Conservation (phyloP, 2,329 filamentous ascomycete species). For the Scedosporium minutisporum region DNA sequence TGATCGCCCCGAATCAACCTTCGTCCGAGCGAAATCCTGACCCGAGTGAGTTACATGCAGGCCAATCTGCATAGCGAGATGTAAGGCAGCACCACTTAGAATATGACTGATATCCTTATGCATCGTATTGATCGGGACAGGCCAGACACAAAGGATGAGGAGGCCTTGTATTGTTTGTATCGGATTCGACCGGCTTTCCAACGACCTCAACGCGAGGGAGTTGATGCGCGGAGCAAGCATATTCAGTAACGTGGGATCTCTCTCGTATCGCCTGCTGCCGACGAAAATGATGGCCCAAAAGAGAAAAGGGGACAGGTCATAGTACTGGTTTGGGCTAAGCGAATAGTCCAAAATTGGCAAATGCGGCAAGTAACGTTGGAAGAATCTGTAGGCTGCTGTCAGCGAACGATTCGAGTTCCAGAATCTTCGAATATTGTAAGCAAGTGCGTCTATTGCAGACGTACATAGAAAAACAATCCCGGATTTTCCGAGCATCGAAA, state of each 20-base stretch:
- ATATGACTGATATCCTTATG: conserved; percentile 28
- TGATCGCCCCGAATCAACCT: conserved; percentile 15
- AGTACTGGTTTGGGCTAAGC: background rate
- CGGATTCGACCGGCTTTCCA: conserved; percentile 17
- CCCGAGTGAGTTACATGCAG: conserved; percentile 26
- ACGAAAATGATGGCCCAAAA: conserved; percentile 29
- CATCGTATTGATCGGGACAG: conserved; percentile 28
- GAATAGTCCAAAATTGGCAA: background rate
- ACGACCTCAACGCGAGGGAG: conserved; percentile 23
- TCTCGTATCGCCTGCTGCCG: conserved; percentile 24
- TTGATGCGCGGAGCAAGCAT: conserved; percentile 22
- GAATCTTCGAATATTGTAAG: too few relatives aligned
- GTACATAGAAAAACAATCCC: background rate
- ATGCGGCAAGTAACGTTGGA: background rate
- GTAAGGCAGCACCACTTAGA: conserved; percentile 27
- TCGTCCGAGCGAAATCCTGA: conserved; percentile 27
- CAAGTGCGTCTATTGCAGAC: background rate
- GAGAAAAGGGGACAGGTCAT: conserved; percentile 12
- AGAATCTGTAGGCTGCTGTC: background rate
- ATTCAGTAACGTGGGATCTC: conserved; percentile 23
- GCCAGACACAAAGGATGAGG: conserved; percentile 28
- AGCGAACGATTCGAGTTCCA: too few relatives aligned
- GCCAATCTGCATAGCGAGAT: conserved; percentile 29
- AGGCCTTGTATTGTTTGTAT: conserved; percentile 28
- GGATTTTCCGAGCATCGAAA: background rate